A percentile compares a stretch with the other conserved stretches of the same genome.
phyloP scores from a whole-genome alignment of 1,284 basidiomycete genomes.

The Anthracocystis walkeri region DNA sequence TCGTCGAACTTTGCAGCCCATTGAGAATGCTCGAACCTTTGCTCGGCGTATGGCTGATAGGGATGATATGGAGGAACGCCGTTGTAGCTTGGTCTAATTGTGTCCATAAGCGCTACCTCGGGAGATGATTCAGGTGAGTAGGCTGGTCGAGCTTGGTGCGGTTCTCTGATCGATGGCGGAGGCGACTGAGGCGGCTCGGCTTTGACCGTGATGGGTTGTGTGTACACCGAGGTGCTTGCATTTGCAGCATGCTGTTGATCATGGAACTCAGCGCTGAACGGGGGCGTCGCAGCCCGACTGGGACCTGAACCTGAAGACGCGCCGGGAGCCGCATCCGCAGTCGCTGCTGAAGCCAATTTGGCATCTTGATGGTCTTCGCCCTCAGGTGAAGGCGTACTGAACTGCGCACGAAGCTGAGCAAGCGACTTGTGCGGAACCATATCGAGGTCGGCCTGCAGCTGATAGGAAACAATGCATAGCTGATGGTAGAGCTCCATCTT shows the following conservation, averaged over 20 bases:
- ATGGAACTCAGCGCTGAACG: neutral
- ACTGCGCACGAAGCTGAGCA: slow-evolving; percentile 28
- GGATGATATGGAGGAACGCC: neutral
- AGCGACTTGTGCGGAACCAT: slow-evolving; percentile 43
- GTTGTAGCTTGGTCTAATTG: slow-evolving; percentile 10
- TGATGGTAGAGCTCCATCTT: slow-evolving; percentile 43
- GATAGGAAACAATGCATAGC: slow-evolving; percentile 51
- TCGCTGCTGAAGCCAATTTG: neutral
- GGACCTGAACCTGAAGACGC: neutral
- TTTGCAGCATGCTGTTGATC: neutral
- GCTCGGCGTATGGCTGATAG: neutral
- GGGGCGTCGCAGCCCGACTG: slow-evolving; percentile 14
- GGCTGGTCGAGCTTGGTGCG: neutral
- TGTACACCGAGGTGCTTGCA: neutral
- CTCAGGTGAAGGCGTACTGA: slow-evolving; percentile 28
- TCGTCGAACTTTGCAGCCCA: slow-evolving; percentile 18
- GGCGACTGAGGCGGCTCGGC: slow-evolving; percentile 31
- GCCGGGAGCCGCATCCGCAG: neutral
- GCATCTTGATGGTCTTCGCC: slow-evolving; percentile 4
- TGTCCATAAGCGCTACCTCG: slow-evolving; percentile 41
- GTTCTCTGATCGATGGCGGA: slow-evolving; percentile 8
- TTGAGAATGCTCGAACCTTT: neutral
- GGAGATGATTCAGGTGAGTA: slow-evolving; percentile 49
- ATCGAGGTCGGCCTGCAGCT: slow-evolving; percentile 50
- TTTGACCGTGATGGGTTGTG: slow-evolving; percentile 20